Evolutionary conservation across 768 basidiomycete species (phyloP), one percentile per base, ranked within the genome.

Genomic region (Cytidiella melzeri): DNA sequence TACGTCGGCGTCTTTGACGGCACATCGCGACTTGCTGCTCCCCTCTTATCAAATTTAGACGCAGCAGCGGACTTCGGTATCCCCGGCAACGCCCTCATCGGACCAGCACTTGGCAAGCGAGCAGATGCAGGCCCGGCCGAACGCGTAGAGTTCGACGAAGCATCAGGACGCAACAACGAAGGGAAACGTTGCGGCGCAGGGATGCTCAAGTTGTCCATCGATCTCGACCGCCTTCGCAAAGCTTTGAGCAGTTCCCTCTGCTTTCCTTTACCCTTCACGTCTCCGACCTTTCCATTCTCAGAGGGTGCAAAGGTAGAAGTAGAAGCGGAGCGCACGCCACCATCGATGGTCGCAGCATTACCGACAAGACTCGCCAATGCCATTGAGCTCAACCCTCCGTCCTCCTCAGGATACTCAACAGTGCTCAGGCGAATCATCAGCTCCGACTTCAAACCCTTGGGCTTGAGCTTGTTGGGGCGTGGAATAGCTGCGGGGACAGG

Each of bases 301-400:
- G n/a, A n/a, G n/a, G n/a, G n/a, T n/a, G n/a, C n/a, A n/a, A n/a
- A n/a, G n/a, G n/a, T 57, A 38, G 43, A 25, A 34, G 48, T 51
- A 25, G 50, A 45, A 38, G 45, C 51, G 12, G 47, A 27, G 3
- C 48, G 51, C 20, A 48, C 48, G 26, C 52, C 58, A n/a, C 52
- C 47, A 20, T 55, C 52, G 44, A 51, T 57, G 20, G 54, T 25
- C 3, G 57, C 57, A 12, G 57, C 51, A 25, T 48, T 37, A 0
- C 49, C 44, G 21, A 56, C 54, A 20, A 57, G 55, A n/a, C 51
- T 52, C 4, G 55, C 55, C 56, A 56, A 57, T 13, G 56, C 56
- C 47, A 52, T 30, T 20, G 48, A 52, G 15, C 54, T 50, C 37
- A 56, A 36, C 19, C 47, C 42, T 52, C 48, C 45, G 46, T 45